phyloP scores from a whole-genome alignment of 176 grass and related monocot species.

The Triticum dicoccoides region DNA sequence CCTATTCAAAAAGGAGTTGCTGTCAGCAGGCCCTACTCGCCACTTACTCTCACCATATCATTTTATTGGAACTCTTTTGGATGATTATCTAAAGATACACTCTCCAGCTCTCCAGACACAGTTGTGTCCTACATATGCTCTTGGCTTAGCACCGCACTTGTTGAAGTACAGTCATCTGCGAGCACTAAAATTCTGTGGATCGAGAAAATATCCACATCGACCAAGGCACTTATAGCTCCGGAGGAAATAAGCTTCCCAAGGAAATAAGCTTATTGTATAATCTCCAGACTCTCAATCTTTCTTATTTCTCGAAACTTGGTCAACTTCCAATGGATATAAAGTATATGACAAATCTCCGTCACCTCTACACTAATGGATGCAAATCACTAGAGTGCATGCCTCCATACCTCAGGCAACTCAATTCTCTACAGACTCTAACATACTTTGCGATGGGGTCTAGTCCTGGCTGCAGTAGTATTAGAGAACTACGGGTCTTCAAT shows the following conservation, averaged over 20 bases:
- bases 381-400: constrained; percentile 4
- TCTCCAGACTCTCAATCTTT: constrained; percentile 9
- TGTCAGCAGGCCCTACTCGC: not conserved
- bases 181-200: not conserved
- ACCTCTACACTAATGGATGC: constrained; percentile 10
- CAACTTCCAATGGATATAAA: constrained; percentile 16
- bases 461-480: not conserved
- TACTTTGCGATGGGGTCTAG: not conserved
- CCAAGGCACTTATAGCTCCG: not conserved
- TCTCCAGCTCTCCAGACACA: not conserved
- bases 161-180: not conserved
- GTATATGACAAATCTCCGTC: not conserved
- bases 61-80: too few relatives aligned
- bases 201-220: accelerated
- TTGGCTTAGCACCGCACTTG: not conserved
- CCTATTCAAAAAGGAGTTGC: not conserved
- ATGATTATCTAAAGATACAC: too few relatives aligned
- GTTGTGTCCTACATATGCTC: not conserved
- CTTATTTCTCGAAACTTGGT: accelerated
- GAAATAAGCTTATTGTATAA: not conserved
- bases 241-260: not conserved
- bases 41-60: not conserved
- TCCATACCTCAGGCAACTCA: not conserved
- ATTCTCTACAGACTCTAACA: constrained; percentile 23
- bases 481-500: constrained; percentile 2